phyloP scores from a whole-genome alignment of 2,329 filamentous ascomycete species.

The Fusarium praegraminearum region DNA sequence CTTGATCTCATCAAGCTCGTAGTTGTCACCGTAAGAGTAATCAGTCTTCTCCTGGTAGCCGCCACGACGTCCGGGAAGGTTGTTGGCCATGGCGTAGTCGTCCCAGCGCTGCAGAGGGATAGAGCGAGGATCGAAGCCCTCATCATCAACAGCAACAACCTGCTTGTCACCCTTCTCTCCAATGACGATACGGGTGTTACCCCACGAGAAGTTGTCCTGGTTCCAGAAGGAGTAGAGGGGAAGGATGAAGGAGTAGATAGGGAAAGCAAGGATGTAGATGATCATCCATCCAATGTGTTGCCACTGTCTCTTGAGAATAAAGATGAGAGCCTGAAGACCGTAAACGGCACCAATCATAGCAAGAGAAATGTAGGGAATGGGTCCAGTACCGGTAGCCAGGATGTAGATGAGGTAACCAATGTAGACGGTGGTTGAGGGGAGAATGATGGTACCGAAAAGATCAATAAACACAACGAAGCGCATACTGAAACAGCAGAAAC shows the following conservation, averaged over 20 bases:
- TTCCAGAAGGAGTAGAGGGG: slow-evolving; percentile 99
- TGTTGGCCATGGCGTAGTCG: slow-evolving; percentile 89
- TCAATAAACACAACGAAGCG: slow-evolving; percentile 96
- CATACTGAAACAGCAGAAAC: slow-evolving; percentile 99
- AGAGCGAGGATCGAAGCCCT: slow-evolving; percentile 89
- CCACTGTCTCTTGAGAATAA: slow-evolving; percentile 97
- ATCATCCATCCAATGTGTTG: slow-evolving; percentile 99
- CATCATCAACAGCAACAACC: slow-evolving; percentile 86
- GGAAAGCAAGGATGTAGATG: slow-evolving; percentile 96
- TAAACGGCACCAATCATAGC: slow-evolving; percentile 92
- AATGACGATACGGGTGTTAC: slow-evolving; percentile 97
- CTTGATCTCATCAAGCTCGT: slow-evolving; percentile 98
- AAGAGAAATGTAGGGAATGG: slow-evolving; percentile 88
- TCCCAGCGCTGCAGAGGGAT: slow-evolving; percentile 98
- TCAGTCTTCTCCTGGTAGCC: slow-evolving; percentile 73
- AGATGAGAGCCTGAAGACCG: slow-evolving; percentile 94
- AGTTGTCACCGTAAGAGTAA: slow-evolving; percentile 78
- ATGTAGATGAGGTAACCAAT: slow-evolving; percentile 88
- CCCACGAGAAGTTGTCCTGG: slow-evolving; percentile 98
- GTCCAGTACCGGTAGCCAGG: slow-evolving; percentile 75
- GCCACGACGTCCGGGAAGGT: slow-evolving; percentile 90
- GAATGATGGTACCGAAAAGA: slow-evolving; percentile 90
- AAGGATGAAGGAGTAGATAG: slow-evolving; percentile 90
- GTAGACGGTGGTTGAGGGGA: slow-evolving; percentile 89
- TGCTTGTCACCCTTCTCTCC: slow-evolving; percentile 93